A percentile compares a stretch with the other conserved stretches of the same genome.
phyloP scores from a whole-genome alignment of 192 early-diverging fungal species.

The Backusella psychrophila region DNA sequence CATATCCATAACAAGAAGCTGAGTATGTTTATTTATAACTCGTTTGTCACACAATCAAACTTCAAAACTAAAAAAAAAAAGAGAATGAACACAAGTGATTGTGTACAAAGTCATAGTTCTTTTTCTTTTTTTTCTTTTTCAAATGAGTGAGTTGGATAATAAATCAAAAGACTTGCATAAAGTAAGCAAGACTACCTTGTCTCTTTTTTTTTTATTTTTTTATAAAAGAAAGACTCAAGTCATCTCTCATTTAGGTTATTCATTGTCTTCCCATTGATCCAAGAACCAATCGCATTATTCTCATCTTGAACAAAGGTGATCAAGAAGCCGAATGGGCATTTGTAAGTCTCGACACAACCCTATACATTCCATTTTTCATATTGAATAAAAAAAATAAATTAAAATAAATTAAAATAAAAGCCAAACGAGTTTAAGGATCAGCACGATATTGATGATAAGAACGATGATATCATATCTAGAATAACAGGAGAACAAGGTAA shows the following conservation, averaged over 20 bases:
- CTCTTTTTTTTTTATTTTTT: neutral
- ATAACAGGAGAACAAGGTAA: slow-evolving; percentile 50
- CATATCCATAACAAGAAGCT: no score
- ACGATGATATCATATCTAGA: neutral
- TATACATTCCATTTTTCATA: no score
- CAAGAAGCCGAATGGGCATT: neutral
- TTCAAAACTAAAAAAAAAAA: no score
- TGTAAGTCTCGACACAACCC: neutral
- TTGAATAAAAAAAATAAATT: no score
- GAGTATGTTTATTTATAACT: no score
- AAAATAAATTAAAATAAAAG: neutral
- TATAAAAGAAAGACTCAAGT: neutral
- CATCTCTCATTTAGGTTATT: neutral
- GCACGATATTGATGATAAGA: neutral
- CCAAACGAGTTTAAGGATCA: neutral
- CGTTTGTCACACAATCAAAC: no score
- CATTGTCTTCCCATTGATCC: neutral
- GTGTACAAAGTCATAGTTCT: neutral
- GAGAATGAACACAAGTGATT: neutral
- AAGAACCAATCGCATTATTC: neutral
- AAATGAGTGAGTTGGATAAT: neutral
- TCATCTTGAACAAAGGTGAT: neutral
- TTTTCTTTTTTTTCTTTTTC: neutral
- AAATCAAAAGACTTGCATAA: neutral
- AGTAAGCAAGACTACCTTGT: neutral